phyloP scores from a whole-genome alignment of 2,329 filamentous ascomycete genomes.

The Curvularia sp. region DNA sequence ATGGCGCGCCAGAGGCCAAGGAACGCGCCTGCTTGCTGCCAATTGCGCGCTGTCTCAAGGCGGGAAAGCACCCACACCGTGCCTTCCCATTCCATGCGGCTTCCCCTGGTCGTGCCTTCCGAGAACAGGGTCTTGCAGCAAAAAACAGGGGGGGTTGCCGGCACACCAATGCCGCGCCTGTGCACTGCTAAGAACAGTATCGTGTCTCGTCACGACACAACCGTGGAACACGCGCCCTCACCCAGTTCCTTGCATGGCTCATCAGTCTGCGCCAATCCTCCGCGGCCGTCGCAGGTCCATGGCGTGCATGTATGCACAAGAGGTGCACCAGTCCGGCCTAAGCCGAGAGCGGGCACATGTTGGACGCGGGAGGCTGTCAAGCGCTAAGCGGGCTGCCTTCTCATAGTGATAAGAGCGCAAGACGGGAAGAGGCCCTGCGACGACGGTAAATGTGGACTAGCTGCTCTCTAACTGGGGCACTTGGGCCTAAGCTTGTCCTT shows the following conservation, averaged over 20 bases:
- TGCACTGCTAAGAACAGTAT: conserved; percentile 2
- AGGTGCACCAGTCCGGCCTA: conserved; percentile 17
- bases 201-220: conserved; percentile 2
- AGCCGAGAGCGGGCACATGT: conserved; percentile 12
- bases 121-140: conserved; percentile 19
- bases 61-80: conserved; percentile 23
- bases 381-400: conserved; percentile 28
- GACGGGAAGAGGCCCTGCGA: conserved; percentile 27
- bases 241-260: conserved; percentile 20
- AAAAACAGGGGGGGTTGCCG: conserved; percentile 4
- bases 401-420: conserved; percentile 35
- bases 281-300: neutral
- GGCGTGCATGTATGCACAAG: conserved; percentile 2
- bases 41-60: conserved; percentile 20
- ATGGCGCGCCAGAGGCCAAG: neutral
- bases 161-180: conserved; percentile 15
- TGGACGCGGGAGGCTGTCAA: conserved; percentile 23
- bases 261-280: conserved; percentile 1
- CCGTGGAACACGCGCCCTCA: conserved; percentile 1
- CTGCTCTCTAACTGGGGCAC: conserved; percentile 13
- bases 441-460: conserved; percentile 30
- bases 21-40: conserved; percentile 5
- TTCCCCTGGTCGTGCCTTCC: conserved; percentile 22
- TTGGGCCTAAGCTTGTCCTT: conserved; percentile 12
- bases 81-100: conserved; percentile 30